Evolutionary conservation across 345 rosid genomes (phyloP).

Genomic region (Citrus maxima): DNA sequence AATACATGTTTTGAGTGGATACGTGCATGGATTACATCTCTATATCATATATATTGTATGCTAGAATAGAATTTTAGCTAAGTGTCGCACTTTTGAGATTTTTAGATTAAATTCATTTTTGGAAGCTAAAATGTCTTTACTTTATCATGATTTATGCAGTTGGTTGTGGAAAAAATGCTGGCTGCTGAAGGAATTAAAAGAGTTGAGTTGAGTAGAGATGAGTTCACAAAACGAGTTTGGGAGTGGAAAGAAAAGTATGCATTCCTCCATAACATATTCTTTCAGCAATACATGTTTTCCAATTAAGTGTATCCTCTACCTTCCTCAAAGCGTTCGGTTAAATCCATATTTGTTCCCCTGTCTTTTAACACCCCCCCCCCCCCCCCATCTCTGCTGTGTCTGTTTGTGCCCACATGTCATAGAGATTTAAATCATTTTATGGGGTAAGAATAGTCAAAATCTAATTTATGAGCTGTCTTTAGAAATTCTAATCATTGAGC

Average conservation of each 20-base stretch:
- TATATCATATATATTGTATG: not conserved
- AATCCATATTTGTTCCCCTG: not conserved
- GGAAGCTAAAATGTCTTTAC: constrained; percentile 21
- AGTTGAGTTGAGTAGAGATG: constrained; percentile 76
- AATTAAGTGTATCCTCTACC: not conserved
- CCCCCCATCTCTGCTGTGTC: not conserved
- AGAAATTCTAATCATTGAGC: not conserved
- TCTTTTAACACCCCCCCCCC: too few species aligned
- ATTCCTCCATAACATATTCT: not conserved
- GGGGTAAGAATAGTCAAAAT: not conserved
- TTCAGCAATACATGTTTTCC: not conserved
- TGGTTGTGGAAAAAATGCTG: constrained; percentile 97
- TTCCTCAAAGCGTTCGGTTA: not conserved
- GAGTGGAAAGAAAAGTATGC: constrained; percentile 96
- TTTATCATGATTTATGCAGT: constrained; percentile 37
- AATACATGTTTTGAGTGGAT: not conserved
- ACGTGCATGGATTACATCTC: not conserved
- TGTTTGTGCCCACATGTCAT: not conserved
- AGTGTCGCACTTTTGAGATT: not conserved
- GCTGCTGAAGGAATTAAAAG: constrained; percentile 89
- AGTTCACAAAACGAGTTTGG: constrained; percentile 90
- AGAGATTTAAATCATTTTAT: not conserved
- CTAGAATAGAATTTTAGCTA: not conserved
- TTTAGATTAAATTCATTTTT: constrained; percentile 11
- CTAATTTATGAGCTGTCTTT: not conserved